phyloP scores from a whole-genome alignment of 352 stramenopile species.

The Pythium phragmiticola region DNA sequence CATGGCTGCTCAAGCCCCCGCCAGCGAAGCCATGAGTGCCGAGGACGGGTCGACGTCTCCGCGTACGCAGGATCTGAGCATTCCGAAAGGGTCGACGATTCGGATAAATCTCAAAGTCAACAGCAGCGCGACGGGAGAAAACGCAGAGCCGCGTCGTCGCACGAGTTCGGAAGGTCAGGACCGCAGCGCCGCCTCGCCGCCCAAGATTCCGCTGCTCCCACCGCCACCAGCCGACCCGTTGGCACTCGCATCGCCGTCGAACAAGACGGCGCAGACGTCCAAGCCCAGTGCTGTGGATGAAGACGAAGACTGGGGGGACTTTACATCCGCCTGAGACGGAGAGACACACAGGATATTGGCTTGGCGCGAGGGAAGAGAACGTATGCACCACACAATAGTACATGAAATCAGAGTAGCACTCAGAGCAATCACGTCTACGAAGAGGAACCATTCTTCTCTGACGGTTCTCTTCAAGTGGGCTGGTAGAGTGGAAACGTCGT shows the following conservation, averaged over 20 bases:
- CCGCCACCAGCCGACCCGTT: slow-evolving; percentile 47
- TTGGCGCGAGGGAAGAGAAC: neutral
- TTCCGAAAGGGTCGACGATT: slow-evolving; percentile 72
- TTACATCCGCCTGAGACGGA: slow-evolving; percentile 56
- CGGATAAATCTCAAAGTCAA: slow-evolving; percentile 74
- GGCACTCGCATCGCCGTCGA: slow-evolving; percentile 25
- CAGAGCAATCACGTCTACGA: neutral
- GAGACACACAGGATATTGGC: neutral
- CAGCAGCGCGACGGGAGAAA: slow-evolving; percentile 7
- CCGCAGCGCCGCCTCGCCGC: slow-evolving; percentile 28
- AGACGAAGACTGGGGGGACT: slow-evolving; percentile 76
- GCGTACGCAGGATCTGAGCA: slow-evolving; percentile 52
- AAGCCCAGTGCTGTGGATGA: slow-evolving; percentile 47
- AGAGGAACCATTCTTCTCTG: too few relatives aligned
- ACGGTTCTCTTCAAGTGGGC: too few relatives aligned
- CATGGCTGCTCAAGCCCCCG: slow-evolving; percentile 18
- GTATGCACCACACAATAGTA: neutral
- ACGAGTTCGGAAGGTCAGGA: slow-evolving; percentile 32
- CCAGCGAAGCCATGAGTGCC: slow-evolving; percentile 6
- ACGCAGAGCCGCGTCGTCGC: slow-evolving; percentile 30
- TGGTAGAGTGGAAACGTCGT: slow-evolving; percentile 3
- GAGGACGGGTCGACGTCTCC: slow-evolving; percentile 23
- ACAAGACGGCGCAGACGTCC: slow-evolving; percentile 39
- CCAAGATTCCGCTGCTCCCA: slow-evolving; percentile 59
- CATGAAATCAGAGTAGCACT: neutral